Evolutionary conservation across 805 yeast species (phyloP).

Genomic region (Yamadazyma tumulicola): DNA sequence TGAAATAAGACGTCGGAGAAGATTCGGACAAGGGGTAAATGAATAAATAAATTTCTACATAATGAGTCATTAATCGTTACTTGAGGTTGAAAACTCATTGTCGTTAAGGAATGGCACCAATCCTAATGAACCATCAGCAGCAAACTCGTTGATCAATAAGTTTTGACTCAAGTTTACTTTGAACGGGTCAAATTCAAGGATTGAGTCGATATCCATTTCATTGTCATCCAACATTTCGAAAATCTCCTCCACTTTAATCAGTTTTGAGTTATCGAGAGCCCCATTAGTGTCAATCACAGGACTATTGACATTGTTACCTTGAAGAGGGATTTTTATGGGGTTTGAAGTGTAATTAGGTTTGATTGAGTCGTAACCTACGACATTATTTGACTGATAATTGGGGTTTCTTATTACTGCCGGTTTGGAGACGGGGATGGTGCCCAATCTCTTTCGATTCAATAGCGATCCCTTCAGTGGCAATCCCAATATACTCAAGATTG

Average conservation of each 20-base stretch:
- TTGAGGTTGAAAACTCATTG: slow-evolving; percentile 2
- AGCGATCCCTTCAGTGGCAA: slow-evolving; percentile 31
- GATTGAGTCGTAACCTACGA: not conserved
- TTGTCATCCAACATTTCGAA: slow-evolving; percentile 4
- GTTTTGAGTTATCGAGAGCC: not conserved
- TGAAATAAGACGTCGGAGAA: too few species aligned
- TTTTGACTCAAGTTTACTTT: slow-evolving; percentile 28
- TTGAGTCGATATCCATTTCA: slow-evolving; percentile 16
- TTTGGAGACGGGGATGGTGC: slow-evolving; percentile 18
- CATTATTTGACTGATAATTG: not conserved
- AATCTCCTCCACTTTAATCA: not conserved
- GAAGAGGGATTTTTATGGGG: too few species aligned
- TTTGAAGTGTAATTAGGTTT: not conserved
- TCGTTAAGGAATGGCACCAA: slow-evolving; percentile 61
- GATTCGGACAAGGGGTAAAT: too few species aligned
- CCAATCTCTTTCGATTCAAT: slow-evolving; percentile 14
- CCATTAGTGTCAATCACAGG: not conserved
- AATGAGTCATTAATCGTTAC: not conserved
- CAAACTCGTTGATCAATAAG: slow-evolving; percentile 48
- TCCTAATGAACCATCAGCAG: slow-evolving; percentile 81
- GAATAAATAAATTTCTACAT: too few species aligned
- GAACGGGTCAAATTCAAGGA: slow-evolving; percentile 39
- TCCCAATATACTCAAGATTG: slow-evolving; percentile 61
- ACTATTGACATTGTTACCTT: not conserved
- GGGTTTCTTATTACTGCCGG: slow-evolving; percentile 23